These are phyloP conservation scores for Citrullus amarus DNA, from an alignment of 306 rosid genomes.

Conservation along the genomic window DNA sequence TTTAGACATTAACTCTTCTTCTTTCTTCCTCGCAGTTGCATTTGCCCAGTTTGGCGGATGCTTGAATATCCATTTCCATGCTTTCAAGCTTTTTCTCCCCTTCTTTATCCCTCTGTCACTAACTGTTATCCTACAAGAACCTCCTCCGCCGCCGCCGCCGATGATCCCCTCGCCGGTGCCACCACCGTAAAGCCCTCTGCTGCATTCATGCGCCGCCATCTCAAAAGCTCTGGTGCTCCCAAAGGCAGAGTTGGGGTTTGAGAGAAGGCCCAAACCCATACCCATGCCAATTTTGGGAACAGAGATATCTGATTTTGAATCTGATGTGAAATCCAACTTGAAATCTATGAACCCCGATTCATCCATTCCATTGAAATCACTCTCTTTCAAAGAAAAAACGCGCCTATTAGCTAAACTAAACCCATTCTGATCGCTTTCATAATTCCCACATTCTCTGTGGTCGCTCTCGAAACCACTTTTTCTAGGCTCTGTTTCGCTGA, in stretches of 20 bases:
- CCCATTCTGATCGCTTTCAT: conserved; percentile 20
- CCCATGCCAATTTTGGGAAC: conserved; percentile 23
- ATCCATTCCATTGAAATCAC: conserved; percentile 79
- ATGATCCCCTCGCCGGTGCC: conserved; percentile 13
- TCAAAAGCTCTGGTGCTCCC: conserved; percentile 50
- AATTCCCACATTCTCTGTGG: conserved; percentile 17
- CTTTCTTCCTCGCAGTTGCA: conserved; percentile 42
- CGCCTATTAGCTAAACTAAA: conserved; percentile 44
- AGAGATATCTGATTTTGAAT: conserved; percentile 37
- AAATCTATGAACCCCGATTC: conserved; percentile 83
- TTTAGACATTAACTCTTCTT: conserved; percentile 42
- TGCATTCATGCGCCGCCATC: conserved; percentile 28
- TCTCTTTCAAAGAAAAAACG: conserved; percentile 76
- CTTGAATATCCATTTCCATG: conserved; percentile 88
- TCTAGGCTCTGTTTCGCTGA: conserved; percentile 82
- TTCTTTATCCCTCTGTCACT: conserved; percentile 64
- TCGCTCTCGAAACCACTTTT: conserved; percentile 64
- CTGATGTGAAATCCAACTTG: conserved; percentile 72
- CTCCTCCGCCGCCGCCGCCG: conserved; percentile 29
- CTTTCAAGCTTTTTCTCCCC: conserved; percentile 68
- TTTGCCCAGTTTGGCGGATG: conserved; percentile 45
- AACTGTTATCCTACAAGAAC: conserved; percentile 79
- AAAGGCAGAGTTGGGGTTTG: conserved; percentile 15
- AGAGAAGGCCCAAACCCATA: neutral
- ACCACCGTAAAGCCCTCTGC: conserved; percentile 15